phyloP scores from a whole-genome alignment of 148 eudicot species.

The Bassia scoparia region DNA sequence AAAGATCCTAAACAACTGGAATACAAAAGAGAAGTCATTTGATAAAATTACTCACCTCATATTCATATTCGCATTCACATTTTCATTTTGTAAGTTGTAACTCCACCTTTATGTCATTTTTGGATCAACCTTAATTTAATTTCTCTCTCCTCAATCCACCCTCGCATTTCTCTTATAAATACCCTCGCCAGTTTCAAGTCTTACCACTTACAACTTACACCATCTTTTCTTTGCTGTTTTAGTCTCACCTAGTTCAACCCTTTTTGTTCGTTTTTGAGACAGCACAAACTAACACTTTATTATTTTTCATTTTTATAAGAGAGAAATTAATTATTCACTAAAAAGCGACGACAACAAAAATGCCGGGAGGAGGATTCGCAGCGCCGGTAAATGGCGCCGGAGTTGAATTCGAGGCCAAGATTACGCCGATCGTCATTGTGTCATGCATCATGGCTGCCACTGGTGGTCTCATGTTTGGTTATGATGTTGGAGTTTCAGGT shows the following conservation, averaged over 20 bases:
- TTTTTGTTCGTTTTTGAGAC: too few species aligned
- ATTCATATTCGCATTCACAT: too few species aligned
- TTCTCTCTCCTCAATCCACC: background rate
- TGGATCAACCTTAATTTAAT: conserved; percentile 4
- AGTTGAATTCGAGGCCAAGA: conserved; percentile 79
- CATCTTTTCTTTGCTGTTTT: too few species aligned
- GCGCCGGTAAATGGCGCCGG: conserved; percentile 34
- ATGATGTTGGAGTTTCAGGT: conserved; percentile 95
- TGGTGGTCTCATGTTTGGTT: conserved; percentile 97
- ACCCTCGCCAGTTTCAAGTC: background rate
- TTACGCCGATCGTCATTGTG: conserved; percentile 78
- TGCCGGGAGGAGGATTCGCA: conserved; percentile 78
- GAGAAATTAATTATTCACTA: too few species aligned
- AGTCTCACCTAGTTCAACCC: too few species aligned
- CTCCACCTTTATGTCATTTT: background rate
- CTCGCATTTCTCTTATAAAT: background rate
- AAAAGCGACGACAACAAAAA: conserved; percentile 10
- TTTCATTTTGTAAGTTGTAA: background rate
- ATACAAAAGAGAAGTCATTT: background rate
- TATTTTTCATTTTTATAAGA: too few species aligned
- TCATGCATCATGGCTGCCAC: conserved; percentile 96
- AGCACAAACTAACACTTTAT: too few species aligned
- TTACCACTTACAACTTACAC: background rate
- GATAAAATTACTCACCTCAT: background rate
- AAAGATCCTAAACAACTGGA: background rate